These are phyloP conservation scores for Hermanozyma aechmeae DNA, from an alignment of 805 yeast genomes.

Conservation along the genomic window DNA sequence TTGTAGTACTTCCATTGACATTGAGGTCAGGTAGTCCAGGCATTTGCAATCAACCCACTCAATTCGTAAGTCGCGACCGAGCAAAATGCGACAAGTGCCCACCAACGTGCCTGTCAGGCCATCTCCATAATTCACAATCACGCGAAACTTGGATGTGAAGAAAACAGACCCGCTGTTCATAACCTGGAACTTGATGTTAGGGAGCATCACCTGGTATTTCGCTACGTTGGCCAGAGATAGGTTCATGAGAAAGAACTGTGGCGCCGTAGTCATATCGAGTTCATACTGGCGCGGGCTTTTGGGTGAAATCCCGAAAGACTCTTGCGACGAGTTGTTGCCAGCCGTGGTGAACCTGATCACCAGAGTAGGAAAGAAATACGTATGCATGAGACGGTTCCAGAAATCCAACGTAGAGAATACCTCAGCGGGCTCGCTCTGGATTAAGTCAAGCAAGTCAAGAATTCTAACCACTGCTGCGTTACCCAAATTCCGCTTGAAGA, in stretches of 20 bases:
- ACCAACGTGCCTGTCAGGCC: conserved; percentile 59
- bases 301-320: conserved; percentile 1
- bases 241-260: conserved; percentile 47
- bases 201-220: conserved; percentile 19
- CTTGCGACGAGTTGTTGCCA: conserved; percentile 2
- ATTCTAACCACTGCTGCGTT: conserved; percentile 33
- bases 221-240: conserved; percentile 35
- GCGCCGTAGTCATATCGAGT: conserved; percentile 54
- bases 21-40: conserved; percentile 16
- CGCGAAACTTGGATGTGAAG: conserved; percentile 17
- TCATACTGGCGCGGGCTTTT: conserved; percentile 39
- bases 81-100: conserved; percentile 53
- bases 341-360: conserved; percentile 20
- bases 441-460: conserved; percentile 29
- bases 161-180: conserved; percentile 30
- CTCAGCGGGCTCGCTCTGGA: conserved; percentile 23
- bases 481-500: conserved; percentile 30
- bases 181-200: conserved; percentile 32
- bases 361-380: conserved; percentile 23
- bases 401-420: conserved; percentile 20
- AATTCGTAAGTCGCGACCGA: conserved; percentile 53
- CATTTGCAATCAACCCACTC: conserved; percentile 62
- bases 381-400: conserved; percentile 27
- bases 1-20: conserved; percentile 17
- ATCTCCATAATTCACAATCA: conserved; percentile 44